These are phyloP conservation scores for Hericium rajendrae DNA, from an alignment of 768 basidiomycete genomes.

Conservation along the genomic window DNA sequence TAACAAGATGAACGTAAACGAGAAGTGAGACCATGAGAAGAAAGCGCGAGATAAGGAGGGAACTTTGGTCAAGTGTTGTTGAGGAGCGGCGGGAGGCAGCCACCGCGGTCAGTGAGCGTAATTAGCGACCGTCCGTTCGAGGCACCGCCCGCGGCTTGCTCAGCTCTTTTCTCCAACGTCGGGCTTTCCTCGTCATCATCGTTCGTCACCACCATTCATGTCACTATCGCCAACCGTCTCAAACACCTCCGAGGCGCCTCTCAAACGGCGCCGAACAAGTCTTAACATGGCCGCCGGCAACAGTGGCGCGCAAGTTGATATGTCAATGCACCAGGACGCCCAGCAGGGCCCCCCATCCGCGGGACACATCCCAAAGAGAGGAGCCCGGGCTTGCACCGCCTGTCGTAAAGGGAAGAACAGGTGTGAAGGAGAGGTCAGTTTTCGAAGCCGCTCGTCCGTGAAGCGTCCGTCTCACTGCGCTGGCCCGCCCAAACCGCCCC, in stretches of 20 bases:
- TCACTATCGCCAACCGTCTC: slow-evolving; percentile 55
- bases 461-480: slow-evolving; percentile 39
- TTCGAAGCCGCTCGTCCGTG: slow-evolving; percentile 16
- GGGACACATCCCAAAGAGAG: slow-evolving; percentile 78
- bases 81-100: no score
- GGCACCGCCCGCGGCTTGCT: no score
- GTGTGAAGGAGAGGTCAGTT: slow-evolving; percentile 81
- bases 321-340: slow-evolving; percentile 22
- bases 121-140: no score
- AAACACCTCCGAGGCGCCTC: slow-evolving; percentile 42
- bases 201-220: slow-evolving; percentile 27
- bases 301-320: slow-evolving; percentile 13
- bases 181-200: not conserved
- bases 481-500: slow-evolving; percentile 71
- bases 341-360: slow-evolving; percentile 21
- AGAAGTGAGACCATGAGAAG: no score
- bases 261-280: slow-evolving; percentile 40
- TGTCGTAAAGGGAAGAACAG: slow-evolving; percentile 90
- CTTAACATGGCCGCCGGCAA: slow-evolving; percentile 17
- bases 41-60: no score
- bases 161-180: no score
- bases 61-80: no score
- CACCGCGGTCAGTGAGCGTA: no score
- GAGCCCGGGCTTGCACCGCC: slow-evolving; percentile 81
- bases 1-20: no score